Evolutionary conservation across 257 asterid genomes (phyloP), one percentile per base, ranked within the genome.

Genomic region (Fraxinus excelsior): DNA sequence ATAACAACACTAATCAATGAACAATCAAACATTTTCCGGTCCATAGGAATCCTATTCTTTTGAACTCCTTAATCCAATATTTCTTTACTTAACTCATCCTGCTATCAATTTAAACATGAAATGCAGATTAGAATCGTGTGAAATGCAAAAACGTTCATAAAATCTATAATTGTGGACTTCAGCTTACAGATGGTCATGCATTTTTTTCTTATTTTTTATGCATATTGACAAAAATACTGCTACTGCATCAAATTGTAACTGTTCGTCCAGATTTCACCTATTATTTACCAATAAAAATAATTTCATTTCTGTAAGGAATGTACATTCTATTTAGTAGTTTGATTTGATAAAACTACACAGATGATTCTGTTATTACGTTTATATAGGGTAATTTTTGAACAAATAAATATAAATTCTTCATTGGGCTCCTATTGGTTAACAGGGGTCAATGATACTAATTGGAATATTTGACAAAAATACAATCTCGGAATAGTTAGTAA

Each of bases 1-100:
- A 78, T 46, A 73, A 76, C 71, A 67, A 28, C 32, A 82, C 70
- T 29, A 29, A 23, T 80, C 29, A 83, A 74, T 5, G 60, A 75
- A 78, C 51, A 60, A 4, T 14, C 44, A 56, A 67, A 35, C 64
- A 65, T 53, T 66, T 70, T 53, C 66, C 70, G 60, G 28, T 25
- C 23, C 14, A 26, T 70, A 60, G 37, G 31, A 42, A 56, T 29
- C 53, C 53, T 23, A 74, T 8, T 72, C 60, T 32, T 62, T 16
- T 67, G 64, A 79, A 44, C 76, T 72, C 71, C 46, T 67, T 46
- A 31, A 35, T 28, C 19, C 26, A 51, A 35, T 42, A 11, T 44
- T 13, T 71, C 42, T 76, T 69, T 71, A 13, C 67, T n/a, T 8
- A 29, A 44, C 28, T 23, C 71, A 70, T 51, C 44, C 29, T 44